These are phyloP conservation scores for Ramichloridium luteum DNA, from an alignment of 2,329 filamentous ascomycete genomes.

Conservation along the genomic window DNA sequence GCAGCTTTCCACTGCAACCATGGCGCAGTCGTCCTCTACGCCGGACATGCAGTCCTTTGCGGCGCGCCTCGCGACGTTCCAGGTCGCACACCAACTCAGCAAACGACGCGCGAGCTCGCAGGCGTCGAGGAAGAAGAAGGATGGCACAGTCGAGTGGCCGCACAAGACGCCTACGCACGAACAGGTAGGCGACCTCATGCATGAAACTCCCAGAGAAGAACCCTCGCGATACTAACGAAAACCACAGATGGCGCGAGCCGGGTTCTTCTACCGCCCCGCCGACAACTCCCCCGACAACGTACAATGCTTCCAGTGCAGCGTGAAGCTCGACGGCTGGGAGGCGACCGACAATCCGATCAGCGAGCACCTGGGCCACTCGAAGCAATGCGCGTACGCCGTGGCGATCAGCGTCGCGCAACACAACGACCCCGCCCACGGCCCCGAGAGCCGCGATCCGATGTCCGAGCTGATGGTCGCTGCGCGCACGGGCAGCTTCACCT, in stretches of 20 bases:
- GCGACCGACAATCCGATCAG: conserved; percentile 66
- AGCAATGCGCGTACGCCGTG: conserved; percentile 78
- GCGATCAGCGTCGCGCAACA: conserved; percentile 39
- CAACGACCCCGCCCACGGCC: conserved; percentile 49
- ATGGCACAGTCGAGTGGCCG: conserved; percentile 58
- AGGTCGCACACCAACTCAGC: conserved; percentile 46
- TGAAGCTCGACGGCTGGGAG: conserved; percentile 86
- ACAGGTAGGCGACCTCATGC: conserved; percentile 52
- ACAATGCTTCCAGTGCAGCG: conserved; percentile 74
- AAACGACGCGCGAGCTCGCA: conserved; percentile 60
- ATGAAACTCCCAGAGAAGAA: too few relatives aligned
- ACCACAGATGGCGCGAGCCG: conserved; percentile 68
- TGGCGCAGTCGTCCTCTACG: conserved; percentile 22
- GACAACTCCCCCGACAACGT: conserved; percentile 72
- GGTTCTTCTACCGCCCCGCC: conserved; percentile 78
- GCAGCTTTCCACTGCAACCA: conserved; percentile 1
- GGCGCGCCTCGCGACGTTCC: conserved; percentile 71
- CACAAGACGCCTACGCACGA: conserved; percentile 55
- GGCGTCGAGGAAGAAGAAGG: conserved; percentile 36
- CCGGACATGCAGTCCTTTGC: conserved; percentile 52
- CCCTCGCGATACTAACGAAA: conserved; percentile 15
- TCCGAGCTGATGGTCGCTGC: conserved; percentile 61
- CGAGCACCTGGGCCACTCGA: conserved; percentile 76
- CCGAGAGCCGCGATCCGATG: conserved; percentile 59
- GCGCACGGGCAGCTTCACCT: conserved; percentile 68